Conservation (phyloP, 2,329 filamentous ascomycete species). For the Talaromyces sp. region DNA sequence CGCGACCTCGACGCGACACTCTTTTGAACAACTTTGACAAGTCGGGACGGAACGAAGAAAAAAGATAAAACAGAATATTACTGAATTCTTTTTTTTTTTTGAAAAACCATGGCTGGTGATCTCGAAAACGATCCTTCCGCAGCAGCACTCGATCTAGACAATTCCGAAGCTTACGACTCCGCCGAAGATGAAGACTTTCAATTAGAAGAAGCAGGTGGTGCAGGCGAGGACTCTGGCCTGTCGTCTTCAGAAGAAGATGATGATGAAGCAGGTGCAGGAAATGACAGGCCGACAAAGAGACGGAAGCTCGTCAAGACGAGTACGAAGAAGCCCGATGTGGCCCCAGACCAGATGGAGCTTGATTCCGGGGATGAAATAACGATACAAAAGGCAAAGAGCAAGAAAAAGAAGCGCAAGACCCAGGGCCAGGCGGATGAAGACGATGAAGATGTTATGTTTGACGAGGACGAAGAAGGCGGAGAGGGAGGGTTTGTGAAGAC, state of each 20-base stretch:
- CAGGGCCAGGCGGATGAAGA: slow-evolving; percentile 28
- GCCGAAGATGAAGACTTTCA: slow-evolving; percentile 46
- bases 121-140: background rate
- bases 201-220: slow-evolving; percentile 23
- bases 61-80: no score
- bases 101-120: slow-evolving; percentile 1
- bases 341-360: slow-evolving; percentile 35
- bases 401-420: slow-evolving; percentile 29
- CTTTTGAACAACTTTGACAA: background rate
- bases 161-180: slow-evolving; percentile 33
- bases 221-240: slow-evolving; percentile 29
- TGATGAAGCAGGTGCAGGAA: slow-evolving; percentile 20
- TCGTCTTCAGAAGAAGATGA: slow-evolving; percentile 30
- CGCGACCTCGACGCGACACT: background rate
- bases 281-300: slow-evolving; percentile 30
- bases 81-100: no score
- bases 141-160: slow-evolving; percentile 21
- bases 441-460: slow-evolving; percentile 32
- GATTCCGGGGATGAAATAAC: slow-evolving; percentile 56
- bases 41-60: no score
- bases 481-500: slow-evolving; percentile 51
- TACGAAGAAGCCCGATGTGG: slow-evolving; percentile 16
- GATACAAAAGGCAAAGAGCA: slow-evolving; percentile 46
- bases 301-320: slow-evolving; percentile 31
- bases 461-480: slow-evolving; percentile 42